Evolutionary conservation across 139 green algal species (phyloP), one percentile per base, ranked within the genome.

Genomic region (Eudorina sp.): DNA sequence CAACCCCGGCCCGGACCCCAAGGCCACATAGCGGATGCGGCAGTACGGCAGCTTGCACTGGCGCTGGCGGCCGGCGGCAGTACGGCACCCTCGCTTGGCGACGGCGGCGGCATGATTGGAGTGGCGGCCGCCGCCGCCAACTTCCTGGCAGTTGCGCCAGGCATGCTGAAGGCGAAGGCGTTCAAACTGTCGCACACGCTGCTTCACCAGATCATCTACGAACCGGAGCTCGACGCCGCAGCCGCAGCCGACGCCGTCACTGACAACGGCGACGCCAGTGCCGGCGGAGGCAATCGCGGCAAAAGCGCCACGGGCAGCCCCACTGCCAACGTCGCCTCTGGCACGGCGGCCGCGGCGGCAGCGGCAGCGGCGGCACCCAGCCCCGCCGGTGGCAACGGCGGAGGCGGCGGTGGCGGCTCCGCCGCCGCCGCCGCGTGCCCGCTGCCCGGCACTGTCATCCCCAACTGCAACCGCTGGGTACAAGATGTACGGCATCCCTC

Each of bases 171-270:
- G 11, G 70, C 70, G 3, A 79, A 79, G 70, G 41, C 70, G 16
- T 79, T 79, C 70, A 53, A 79, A 23, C 18, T 79, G 40, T 41
- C 40, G 19, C 70, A 79, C 40, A 79, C 70, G 40, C 18, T 79
- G 70, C 70, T 79, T 40, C 70, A 55, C 16, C 40, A 16, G 23
- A 21, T 79, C 19, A 31, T 58, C 51, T 13, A 58, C 13, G 16
- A 13, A 13, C 16, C 51, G 23, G 51, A 13, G 31, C 18, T 46
- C 31, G 66, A 75, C 34, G 66, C 51, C 13, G 66, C 66, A 29
- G 66, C 66, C 4, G 66, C 66, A 75, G 66, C 21, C 66, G 31
- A 29, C 58, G 58, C 14, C 62, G 6, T 25, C 62, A 29, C 23
- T 34, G 62, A 40, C 31, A 40, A 31, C 27, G 19, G 38, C 62